Evolutionary conservation across 2,329 filamentous ascomycete species (phyloP).

Genomic region (Colletotrichum sp.): DNA sequence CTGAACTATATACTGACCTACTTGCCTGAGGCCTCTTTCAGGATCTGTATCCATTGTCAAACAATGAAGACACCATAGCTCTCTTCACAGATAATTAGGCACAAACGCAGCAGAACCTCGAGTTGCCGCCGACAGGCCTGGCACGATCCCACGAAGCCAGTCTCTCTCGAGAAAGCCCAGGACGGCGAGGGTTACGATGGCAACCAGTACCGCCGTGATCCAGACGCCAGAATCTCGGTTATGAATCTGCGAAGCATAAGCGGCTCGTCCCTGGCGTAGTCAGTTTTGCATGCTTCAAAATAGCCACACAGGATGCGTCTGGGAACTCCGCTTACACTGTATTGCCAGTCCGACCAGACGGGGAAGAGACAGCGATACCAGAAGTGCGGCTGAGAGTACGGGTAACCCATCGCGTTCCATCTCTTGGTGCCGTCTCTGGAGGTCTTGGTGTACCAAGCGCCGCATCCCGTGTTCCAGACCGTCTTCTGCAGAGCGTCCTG

Average conservation of each 20-base stretch:
- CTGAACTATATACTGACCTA: neutral
- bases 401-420: constrained; percentile 41
- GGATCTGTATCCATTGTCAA: neutral
- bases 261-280: neutral
- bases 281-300: neutral
- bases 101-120: neutral
- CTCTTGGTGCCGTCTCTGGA: constrained; percentile 20
- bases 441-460: constrained; percentile 40
- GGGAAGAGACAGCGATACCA: constrained; percentile 43
- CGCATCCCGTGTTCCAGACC: constrained; percentile 34
- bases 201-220: neutral
- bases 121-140: neutral
- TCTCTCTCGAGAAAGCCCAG: neutral
- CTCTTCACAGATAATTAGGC: neutral
- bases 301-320: neutral
- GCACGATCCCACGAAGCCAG: neutral
- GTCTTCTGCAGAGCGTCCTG: constrained; percentile 36
- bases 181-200: neutral
- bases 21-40: neutral
- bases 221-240: neutral
- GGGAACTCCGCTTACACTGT: constrained; percentile 31
- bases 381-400: constrained; percentile 35
- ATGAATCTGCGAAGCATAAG: neutral
- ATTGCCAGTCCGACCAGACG: constrained; percentile 35
- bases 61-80: neutral